Base-by-base conservation (phyloP, 345 rosid genomes). In the Melaleuca quinquenervia region DNA sequence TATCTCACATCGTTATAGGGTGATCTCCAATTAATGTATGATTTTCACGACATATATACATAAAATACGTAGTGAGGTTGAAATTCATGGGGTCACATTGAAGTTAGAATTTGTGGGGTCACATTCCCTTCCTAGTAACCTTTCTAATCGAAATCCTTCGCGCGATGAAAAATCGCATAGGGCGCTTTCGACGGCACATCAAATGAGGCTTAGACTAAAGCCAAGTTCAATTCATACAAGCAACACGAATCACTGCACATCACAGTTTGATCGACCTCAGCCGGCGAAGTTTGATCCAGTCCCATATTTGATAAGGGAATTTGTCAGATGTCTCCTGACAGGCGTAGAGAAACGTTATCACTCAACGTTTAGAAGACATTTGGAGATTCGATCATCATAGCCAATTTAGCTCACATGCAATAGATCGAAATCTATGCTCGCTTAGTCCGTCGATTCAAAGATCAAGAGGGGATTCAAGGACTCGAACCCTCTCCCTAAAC, bases 111-210 rank as follows among this genome's bases (percentile, higher is more conserved):
- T 3, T 70, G 24, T 70, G 11, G 5, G 0, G 13, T 70, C 18
- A 36, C 48, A 13, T 70, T n/a, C n/a, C n/a, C n/a, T n/a, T 18
- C 48, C 12, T 18, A 20, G 16, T 0, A 26, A 58, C 18, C 18
- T 58, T n/a, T 0, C 70, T 13, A 2, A n/a, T n/a, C 70, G 18
- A 58, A 58, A 26, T 58, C 36, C 2, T n/a, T 58, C 8, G 70
- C 18, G 7, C 0, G 15, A n/a, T 58, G 36, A 3, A 58, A 58
- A 58, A 11, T n/a, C 70, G 3, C n/a, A n/a, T 13, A 0, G 8
- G 8, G n/a, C n/a, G 36, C 70, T 58, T 58, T 58, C 53, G 53
- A 52, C 2, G 6, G 53, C 53, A 52, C 53, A 52, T 52, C 6
- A 20, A 52, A 52, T 52, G 53, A 52, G 53, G 53, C 53, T 52